Conservation (phyloP, 1,284 basidiomycete genomes). For the Microbotryomycetes sp. region DNA sequence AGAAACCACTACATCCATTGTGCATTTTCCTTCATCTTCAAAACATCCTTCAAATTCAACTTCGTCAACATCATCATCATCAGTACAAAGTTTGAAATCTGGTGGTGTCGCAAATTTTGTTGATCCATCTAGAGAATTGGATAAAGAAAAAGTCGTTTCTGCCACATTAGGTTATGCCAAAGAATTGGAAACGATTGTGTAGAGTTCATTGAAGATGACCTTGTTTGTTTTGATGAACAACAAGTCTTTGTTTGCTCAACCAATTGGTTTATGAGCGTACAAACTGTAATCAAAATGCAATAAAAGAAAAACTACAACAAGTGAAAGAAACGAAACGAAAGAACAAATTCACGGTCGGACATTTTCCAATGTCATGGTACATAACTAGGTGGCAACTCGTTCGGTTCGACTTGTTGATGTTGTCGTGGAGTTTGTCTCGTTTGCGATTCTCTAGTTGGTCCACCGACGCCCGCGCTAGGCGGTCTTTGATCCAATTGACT, state of each 20-base stretch:
- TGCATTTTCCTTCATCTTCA: slow-evolving; percentile 36
- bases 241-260: too few species aligned
- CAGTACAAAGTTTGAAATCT: slow-evolving; percentile 49
- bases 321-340: too few species aligned
- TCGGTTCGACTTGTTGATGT: too few species aligned
- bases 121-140: slow-evolving; percentile 71
- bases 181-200: slow-evolving; percentile 82
- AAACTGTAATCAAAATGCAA: too few species aligned
- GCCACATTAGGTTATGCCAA: slow-evolving; percentile 69
- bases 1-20: slow-evolving; percentile 41
- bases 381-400: too few species aligned
- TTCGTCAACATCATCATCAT: slow-evolving; percentile 12
- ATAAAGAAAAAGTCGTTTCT: slow-evolving; percentile 69
- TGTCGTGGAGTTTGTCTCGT: too few species aligned
- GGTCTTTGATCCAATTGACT: not conserved
- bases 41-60: slow-evolving; percentile 12
- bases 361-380: too few species aligned
- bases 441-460: too few species aligned
- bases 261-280: too few species aligned
- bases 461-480: not conserved
- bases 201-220: slow-evolving; percentile 38
- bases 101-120: slow-evolving; percentile 63
- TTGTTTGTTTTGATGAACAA: too few species aligned
- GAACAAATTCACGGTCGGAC: too few species aligned
- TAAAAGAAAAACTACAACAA: too few species aligned